Evolutionary conservation across 1,284 basidiomycete species (phyloP).

Genomic region (Microbotryum violaceum): DNA sequence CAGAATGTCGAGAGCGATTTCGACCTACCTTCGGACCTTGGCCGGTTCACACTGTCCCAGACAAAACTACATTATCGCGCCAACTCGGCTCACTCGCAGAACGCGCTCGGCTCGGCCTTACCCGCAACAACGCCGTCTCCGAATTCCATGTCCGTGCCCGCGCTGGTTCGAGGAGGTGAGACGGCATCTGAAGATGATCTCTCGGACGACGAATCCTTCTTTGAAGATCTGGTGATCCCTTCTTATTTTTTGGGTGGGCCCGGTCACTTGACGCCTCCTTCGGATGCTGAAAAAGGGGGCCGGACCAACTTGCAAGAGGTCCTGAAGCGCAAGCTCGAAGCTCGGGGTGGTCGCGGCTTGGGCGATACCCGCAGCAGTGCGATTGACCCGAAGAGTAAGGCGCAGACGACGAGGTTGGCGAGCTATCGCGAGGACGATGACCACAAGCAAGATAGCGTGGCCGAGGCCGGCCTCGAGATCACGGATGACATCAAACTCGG

Average conservation of each 20-base stretch:
- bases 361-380: neutral
- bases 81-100: too few species aligned
- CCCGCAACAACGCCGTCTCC: too few species aligned
- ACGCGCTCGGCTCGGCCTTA: too few species aligned
- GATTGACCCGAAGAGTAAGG: slow-evolving; percentile 52
- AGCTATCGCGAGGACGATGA: slow-evolving; percentile 49
- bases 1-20: slow-evolving; percentile 69
- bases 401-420: slow-evolving; percentile 42
- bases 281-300: slow-evolving; percentile 56
- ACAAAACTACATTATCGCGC: too few species aligned
- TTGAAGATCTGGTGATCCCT: slow-evolving; percentile 70
- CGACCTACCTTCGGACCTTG: slow-evolving; percentile 52
- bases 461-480: slow-evolving; percentile 69
- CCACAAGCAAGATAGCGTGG: slow-evolving; percentile 62
- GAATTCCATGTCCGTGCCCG: too few species aligned
- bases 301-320: slow-evolving; percentile 51
- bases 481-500: slow-evolving; percentile 70
- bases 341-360: slow-evolving; percentile 11
- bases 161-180: slow-evolving; percentile 1
- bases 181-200: slow-evolving; percentile 55
- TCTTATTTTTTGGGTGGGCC: slow-evolving; percentile 39
- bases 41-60: slow-evolving; percentile 1
- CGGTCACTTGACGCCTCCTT: slow-evolving; percentile 30
- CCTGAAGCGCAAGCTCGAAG: slow-evolving; percentile 25
- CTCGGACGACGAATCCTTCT: slow-evolving; percentile 59